Base-by-base conservation (phyloP, 768 basidiomycete species). In the Podaxis mareebaensis region DNA sequence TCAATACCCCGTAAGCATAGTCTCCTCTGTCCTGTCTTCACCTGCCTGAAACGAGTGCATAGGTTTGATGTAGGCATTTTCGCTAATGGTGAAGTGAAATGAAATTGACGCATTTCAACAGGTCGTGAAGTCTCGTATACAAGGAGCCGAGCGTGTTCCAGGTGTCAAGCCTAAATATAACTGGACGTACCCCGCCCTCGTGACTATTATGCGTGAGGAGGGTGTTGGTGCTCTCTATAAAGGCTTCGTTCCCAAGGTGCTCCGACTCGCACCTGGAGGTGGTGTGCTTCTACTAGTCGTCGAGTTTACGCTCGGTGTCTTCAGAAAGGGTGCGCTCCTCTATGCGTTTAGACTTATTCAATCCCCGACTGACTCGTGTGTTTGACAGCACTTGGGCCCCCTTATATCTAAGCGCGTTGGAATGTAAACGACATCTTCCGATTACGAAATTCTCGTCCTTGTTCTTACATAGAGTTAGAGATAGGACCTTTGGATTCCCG, bases 71-170 rank as follows among this genome's bases (percentile, higher is more conserved):
- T 77, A 69, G 28, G 71, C 39, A n/a, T 20, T 39, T 28, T 54
- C 22, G 24, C 55, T 24, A n/a, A 30, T 17, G 39, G 5, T 30
- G 1, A 30, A 36, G 28, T n/a, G 20, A 49, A 13, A 61, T 33
- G 51, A 60, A 65, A 56, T 13, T 60, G 33, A 56, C 39, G 57
- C 38, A 17, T 36, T 58, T 63, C 38, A 61, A 20, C 67, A 96
- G 91, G 95, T 99, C 66, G 92, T 97, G 65, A 98, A 99, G 77
- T 95, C 95, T 15, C 91, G 96, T 52, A 95, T 99, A 42, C 97
- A 99, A 77, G 88, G 91, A 49, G 76, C 85, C 20, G 78, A 79
- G 46, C 85, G 81, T 66, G 70, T 81, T 30, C 84, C 90, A 0
- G 93, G 93, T 15, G 86, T 87, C n/a, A 75, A 75, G 1, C 91